These are phyloP conservation scores for Beauveria rudraprayagi DNA, from an alignment of 2,329 filamentous ascomycete species.

Conservation along the genomic window DNA sequence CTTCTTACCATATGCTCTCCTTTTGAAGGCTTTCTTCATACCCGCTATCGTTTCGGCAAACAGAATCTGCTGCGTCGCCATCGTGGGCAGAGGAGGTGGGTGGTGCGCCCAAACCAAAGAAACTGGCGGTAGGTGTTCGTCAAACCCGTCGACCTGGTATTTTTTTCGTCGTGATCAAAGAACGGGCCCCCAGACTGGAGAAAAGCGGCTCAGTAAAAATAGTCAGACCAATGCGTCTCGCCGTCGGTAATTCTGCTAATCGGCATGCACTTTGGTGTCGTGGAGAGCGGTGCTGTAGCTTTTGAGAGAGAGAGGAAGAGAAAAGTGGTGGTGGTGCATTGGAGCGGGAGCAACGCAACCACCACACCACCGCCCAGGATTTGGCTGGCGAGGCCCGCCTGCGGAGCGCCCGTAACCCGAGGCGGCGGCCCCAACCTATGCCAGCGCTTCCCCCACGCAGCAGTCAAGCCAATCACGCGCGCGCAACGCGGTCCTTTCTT, in stretches of 20 bases:
- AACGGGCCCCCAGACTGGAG: background rate
- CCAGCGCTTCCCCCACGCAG: background rate
- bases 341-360: background rate
- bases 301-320: background rate
- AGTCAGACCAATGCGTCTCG: background rate
- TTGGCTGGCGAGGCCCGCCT: background rate
- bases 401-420: background rate
- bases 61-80: slow-evolving; percentile 49
- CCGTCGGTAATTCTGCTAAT: background rate
- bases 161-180: background rate
- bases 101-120: background rate
- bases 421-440: background rate
- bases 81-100: slow-evolving; percentile 17
- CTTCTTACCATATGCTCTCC: slow-evolving; percentile 50
- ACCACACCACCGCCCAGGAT: background rate
- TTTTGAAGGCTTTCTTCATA: slow-evolving; percentile 60
- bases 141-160: background rate
- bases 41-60: slow-evolving; percentile 59
- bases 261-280: background rate
- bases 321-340: background rate
- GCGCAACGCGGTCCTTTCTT: slow-evolving; percentile 11
- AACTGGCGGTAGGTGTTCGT: background rate
- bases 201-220: background rate
- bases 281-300: slow-evolving; percentile 3
- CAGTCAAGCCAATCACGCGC: slow-evolving; percentile 10